phyloP scores from a whole-genome alignment of 148 eudicot species.

The Chenopodium suecicum region DNA sequence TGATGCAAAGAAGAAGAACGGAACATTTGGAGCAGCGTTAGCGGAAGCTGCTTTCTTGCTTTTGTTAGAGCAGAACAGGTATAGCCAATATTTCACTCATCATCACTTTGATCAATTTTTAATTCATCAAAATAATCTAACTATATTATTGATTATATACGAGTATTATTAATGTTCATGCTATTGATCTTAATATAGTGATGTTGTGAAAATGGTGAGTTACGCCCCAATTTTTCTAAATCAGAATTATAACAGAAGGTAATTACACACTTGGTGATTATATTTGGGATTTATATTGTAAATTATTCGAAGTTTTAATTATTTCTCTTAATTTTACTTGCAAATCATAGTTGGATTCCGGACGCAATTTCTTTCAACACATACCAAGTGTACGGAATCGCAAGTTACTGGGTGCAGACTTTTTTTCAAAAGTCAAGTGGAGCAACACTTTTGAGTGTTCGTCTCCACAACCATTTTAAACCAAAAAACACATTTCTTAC shows the following conservation, averaged over 20 bases:
- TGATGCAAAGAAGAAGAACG: too few species aligned
- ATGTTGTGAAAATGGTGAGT: not conserved
- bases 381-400: slow-evolving; percentile 52
- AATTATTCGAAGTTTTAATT: too few species aligned
- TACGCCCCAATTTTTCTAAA: not conserved
- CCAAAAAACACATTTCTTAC: slow-evolving; percentile 31
- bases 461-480: slow-evolving; percentile 32
- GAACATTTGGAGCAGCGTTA: slow-evolving; percentile 16
- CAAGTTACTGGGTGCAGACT: slow-evolving; percentile 82
- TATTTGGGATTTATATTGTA: too few species aligned
- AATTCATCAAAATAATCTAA: not conserved
- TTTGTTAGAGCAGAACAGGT: slow-evolving; percentile 12
- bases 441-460: slow-evolving; percentile 51
- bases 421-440: slow-evolving; percentile 71
- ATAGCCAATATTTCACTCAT: not conserved
- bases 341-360: slow-evolving; percentile 49
- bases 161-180: not conserved
- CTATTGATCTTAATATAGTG: not conserved
- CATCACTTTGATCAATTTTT: not conserved
- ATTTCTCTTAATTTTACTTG: too few species aligned
- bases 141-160: not conserved
- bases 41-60: slow-evolving; percentile 35
- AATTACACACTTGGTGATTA: not conserved
- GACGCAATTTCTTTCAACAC: slow-evolving; percentile 77
- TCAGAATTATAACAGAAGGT: not conserved